Conservation (phyloP, 768 basidiomycete genomes). For the Rhodotorula graminis region DNA sequence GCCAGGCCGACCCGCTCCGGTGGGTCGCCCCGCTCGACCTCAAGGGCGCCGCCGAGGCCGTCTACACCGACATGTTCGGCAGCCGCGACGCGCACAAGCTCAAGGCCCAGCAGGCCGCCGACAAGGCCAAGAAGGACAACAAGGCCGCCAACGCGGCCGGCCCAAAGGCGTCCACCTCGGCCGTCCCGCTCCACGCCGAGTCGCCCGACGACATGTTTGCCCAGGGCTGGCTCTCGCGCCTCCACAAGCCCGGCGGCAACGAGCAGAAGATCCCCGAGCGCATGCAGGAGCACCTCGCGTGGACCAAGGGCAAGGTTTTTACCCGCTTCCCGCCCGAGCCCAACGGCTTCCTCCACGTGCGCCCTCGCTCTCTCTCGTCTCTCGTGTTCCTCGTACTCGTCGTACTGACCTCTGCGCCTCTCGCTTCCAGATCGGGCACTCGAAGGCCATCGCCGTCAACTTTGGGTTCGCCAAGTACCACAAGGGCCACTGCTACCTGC, state of each 20-base stretch:
- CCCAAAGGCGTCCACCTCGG: conserved; percentile 26
- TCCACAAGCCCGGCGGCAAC: conserved; percentile 92
- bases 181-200: conserved; percentile 16
- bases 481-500: conserved; percentile 84
- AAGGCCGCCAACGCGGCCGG: conserved; percentile 27
- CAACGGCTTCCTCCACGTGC: conserved; percentile 79
- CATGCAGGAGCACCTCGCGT: conserved; percentile 71
- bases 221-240: conserved; percentile 84
- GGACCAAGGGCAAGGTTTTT: conserved; percentile 75
- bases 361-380: neutral
- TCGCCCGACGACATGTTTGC: conserved; percentile 60
- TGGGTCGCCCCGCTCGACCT: conserved; percentile 82
- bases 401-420: neutral
- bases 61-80: conserved; percentile 66
- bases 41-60: conserved; percentile 71
- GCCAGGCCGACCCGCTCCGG: conserved; percentile 59
- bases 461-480: conserved; percentile 97
- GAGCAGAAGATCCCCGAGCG: conserved; percentile 74
- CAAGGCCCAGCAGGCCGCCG: conserved; percentile 34
- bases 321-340: conserved; percentile 99
- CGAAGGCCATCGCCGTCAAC: conserved; percentile 95
- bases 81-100: conserved; percentile 55
- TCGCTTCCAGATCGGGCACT: conserved; percentile 71
- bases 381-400: neutral
- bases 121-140: conserved; percentile 26